Percentiles rank a stretch among this genome's conserved stretches.
These are phyloP conservation scores for Ceratocystis albifundus DNA, from an alignment of 2,329 filamentous ascomycete species.

Conservation along the genomic window DNA sequence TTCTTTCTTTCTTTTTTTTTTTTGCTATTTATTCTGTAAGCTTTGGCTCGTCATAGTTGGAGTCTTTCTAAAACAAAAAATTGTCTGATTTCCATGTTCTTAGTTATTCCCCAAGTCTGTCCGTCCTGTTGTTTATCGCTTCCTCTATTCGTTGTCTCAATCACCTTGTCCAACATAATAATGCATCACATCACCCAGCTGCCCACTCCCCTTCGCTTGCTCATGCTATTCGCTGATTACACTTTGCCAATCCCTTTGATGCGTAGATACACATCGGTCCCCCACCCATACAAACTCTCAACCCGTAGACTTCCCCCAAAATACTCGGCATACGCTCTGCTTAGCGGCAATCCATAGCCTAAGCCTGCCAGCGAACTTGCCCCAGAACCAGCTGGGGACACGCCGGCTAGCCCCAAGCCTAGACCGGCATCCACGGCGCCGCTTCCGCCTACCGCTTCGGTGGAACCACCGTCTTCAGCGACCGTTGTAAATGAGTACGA, in stretches of 20 bases:
- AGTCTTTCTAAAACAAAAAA: not conserved
- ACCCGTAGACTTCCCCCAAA: constrained; percentile 91
- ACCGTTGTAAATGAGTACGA: constrained; percentile 97
- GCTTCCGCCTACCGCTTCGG: constrained; percentile 21
- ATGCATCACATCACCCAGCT: too few relatives aligned
- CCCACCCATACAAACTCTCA: constrained; percentile 96
- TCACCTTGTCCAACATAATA: too few relatives aligned
- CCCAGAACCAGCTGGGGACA: constrained; percentile 42
- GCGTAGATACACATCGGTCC: constrained; percentile 55
- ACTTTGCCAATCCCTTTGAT: constrained; percentile 52
- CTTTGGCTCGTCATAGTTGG: too few relatives aligned
- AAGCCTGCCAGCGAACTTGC: constrained; percentile 80
- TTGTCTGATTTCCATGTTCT: constrained; percentile 4
- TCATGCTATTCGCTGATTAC: not conserved
- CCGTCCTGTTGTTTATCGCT: too few relatives aligned
- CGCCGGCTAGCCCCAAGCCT: constrained; percentile 37
- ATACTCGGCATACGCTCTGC: constrained; percentile 91
- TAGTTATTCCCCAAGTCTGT: not conserved
- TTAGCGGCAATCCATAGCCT: constrained; percentile 83
- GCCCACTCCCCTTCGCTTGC: too few relatives aligned
- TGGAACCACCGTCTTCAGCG: constrained; percentile 43
- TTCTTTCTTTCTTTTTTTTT: too few relatives aligned
- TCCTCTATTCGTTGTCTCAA: too few relatives aligned
- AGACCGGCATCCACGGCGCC: constrained; percentile 53
- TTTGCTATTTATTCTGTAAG: too few relatives aligned